Evolutionary conservation across 176 grass and related monocot species (phyloP).

Genomic region (Oryza glaberrima): DNA sequence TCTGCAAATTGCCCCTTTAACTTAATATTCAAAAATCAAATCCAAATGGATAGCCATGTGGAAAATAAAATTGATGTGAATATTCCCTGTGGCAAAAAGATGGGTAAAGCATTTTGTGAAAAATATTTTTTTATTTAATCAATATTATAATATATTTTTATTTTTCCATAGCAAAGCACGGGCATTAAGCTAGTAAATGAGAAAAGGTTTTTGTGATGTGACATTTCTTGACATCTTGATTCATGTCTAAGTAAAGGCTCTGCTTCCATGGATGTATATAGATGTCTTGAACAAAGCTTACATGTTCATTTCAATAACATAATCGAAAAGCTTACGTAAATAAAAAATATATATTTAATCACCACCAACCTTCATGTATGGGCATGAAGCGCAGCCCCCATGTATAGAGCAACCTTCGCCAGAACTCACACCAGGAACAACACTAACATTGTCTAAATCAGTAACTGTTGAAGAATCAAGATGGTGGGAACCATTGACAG

Average conservation of each 20-base stretch:
- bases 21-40: too few relatives aligned
- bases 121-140: too few relatives aligned
- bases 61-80: too few relatives aligned
- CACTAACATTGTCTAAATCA: constrained; percentile 56
- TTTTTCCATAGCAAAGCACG: too few relatives aligned
- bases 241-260: neutral
- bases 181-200: too few relatives aligned
- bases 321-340: neutral
- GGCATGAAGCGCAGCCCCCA: constrained; percentile 94
- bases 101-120: too few relatives aligned
- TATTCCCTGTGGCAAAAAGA: too few relatives aligned
- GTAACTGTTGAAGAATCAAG: constrained; percentile 37
- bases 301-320: neutral
- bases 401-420: constrained; percentile 98
- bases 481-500: constrained; percentile 47
- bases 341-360: neutral
- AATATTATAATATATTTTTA: too few relatives aligned
- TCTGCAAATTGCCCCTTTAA: too few relatives aligned
- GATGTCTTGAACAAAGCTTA: neutral
- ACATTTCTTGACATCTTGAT: neutral
- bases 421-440: constrained; percentile 83
- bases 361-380: constrained; percentile 90
- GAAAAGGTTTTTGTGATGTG: neutral
- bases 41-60: too few relatives aligned
- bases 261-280: neutral